Conservation (phyloP, 805 yeast species). For the Zygoascus tannicola region DNA sequence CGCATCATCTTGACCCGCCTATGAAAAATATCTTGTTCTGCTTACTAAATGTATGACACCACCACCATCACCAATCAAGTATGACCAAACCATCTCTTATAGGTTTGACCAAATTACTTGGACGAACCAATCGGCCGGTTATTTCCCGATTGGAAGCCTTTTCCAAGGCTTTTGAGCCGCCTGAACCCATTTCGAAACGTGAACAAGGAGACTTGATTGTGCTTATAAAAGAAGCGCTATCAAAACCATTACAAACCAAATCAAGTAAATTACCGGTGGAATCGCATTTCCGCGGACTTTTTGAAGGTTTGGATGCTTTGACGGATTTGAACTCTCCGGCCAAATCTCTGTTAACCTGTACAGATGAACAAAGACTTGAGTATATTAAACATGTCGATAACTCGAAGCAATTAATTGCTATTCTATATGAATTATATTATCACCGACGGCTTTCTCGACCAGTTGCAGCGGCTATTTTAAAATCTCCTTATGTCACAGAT, state of each 20-base stretch:
- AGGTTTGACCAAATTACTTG: not conserved
- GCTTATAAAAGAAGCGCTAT: constrained; percentile 8
- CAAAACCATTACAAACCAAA: constrained; percentile 5
- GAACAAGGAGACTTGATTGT: constrained; percentile 11
- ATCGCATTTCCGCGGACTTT: constrained; percentile 15
- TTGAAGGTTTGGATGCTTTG: constrained; percentile 14
- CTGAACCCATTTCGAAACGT: constrained; percentile 9
- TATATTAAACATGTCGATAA: constrained; percentile 1
- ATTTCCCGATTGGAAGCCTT: not conserved
- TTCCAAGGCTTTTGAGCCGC: constrained; percentile 3
- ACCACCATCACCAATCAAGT: not conserved
- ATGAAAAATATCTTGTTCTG: too few relatives aligned
- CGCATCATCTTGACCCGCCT: too few relatives aligned
- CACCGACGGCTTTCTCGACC: constrained; percentile 19
- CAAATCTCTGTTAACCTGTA: not conserved
- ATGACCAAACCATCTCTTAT: constrained; percentile 1
- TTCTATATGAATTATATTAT: constrained; percentile 21
- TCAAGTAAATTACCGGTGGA: constrained; percentile 10
- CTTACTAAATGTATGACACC: too few relatives aligned
- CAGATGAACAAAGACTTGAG: constrained; percentile 1
- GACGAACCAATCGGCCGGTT: not conserved
- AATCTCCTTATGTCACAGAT: constrained; percentile 12
- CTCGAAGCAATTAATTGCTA: constrained; percentile 13
- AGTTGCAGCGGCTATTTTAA: constrained; percentile 20
- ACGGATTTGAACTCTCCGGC: constrained; percentile 2